A percentile compares a stretch with the other conserved stretches of the same genome.
These are phyloP conservation scores for Linnemannia schmuckeri DNA, from an alignment of 192 early-diverging fungal species.

Conservation along the genomic window DNA sequence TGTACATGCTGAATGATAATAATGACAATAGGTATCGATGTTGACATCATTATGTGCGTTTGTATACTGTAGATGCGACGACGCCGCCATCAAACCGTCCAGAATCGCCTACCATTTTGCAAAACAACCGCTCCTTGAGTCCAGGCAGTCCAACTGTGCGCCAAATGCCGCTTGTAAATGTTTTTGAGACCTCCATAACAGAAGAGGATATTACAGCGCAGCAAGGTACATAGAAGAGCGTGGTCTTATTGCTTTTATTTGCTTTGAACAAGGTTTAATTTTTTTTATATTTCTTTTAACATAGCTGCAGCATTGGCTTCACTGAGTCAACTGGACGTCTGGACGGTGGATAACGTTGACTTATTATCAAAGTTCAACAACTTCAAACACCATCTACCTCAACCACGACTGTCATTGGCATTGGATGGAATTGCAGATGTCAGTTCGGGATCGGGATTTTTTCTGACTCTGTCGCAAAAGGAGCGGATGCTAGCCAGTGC, in stretches of 20 bases:
- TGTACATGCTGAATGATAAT: too few species aligned
- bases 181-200: neutral
- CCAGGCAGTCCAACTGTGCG: too few species aligned
- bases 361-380: slow-evolving; percentile 9
- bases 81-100: slow-evolving; percentile 4
- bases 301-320: neutral
- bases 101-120: neutral
- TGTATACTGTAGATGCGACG: neutral
- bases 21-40: too few species aligned
- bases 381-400: neutral
- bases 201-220: neutral
- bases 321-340: neutral
- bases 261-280: too few species aligned
- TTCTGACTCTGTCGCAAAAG: neutral
- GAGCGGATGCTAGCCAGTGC: neutral
- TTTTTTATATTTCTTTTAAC: too few species aligned
- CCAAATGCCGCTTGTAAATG: neutral
- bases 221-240: too few species aligned
- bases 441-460: neutral
- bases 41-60: neutral
- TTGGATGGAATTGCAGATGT: slow-evolving; percentile 14
- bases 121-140: too few species aligned
- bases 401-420: neutral
- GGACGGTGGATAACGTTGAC: neutral
- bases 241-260: too few species aligned